These are phyloP conservation scores for Trypanosoma platydactyli DNA, from an alignment of 208 protist genomes.

Conservation along the genomic window DNA sequence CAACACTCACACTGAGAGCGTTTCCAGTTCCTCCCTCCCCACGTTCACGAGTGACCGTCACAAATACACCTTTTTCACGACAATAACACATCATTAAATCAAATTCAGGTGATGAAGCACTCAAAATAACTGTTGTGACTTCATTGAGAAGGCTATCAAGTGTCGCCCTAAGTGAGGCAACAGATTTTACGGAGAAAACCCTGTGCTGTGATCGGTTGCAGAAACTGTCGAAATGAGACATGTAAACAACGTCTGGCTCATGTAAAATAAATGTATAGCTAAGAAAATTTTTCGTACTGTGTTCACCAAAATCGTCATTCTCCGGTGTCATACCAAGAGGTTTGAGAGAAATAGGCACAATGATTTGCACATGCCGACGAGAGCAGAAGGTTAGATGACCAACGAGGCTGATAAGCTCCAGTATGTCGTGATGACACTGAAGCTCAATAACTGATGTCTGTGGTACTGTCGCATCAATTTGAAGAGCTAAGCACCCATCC, in stretches of 20 bases:
- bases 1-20: conserved; percentile 8
- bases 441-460: conserved; percentile 3
- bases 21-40: neutral
- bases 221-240: conserved; percentile 28
- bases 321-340: conserved; percentile 10
- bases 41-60: conserved; percentile 17
- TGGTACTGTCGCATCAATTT: neutral
- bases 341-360: conserved; percentile 22
- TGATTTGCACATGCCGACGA: conserved; percentile 8
- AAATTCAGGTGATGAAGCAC: conserved; percentile 13
- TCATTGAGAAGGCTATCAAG: conserved; percentile 29
- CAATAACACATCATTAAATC: conserved; percentile 23
- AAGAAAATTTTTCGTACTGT: neutral
- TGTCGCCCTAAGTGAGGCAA: conserved; percentile 16
- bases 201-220: conserved; percentile 25
- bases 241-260: conserved; percentile 37
- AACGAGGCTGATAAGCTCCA: conserved; percentile 5
- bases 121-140: conserved; percentile 31
- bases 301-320: neutral
- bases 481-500: conserved; percentile 7
- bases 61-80: conserved; percentile 16
- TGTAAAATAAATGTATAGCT: conserved; percentile 35
- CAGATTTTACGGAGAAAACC: conserved; percentile 20
- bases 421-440: conserved; percentile 9
- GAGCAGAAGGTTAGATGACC: conserved; percentile 23